A percentile compares a stretch with the other conserved stretches of the same genome.
These are phyloP conservation scores for Sequoia sempervirens DNA, from an alignment of 75 land plant genomes.

Conservation along the genomic window DNA sequence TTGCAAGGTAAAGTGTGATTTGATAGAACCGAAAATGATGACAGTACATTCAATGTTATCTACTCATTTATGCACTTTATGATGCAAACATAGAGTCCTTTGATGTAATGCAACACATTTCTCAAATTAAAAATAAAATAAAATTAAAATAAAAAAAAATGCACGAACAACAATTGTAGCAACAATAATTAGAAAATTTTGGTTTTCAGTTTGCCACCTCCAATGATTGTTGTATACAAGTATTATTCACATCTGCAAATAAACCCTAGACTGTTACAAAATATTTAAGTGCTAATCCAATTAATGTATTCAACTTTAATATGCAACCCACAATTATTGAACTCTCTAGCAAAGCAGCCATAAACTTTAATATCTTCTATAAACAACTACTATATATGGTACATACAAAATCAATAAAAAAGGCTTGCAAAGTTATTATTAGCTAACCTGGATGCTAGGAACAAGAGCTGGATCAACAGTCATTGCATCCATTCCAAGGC, in stretches of 20 bases:
- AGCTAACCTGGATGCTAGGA: conserved; percentile 67
- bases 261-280: background rate
- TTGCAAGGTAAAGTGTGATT: background rate
- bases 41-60: background rate
- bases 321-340: background rate
- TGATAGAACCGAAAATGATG: background rate
- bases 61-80: background rate
- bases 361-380: background rate
- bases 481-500: conserved; percentile 86
- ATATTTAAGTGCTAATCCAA: background rate
- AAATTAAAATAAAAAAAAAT: background rate
- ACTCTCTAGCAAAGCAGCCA: background rate
- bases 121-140: background rate
- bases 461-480: conserved; percentile 88
- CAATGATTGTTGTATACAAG: background rate
- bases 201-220: background rate
- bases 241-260: background rate
- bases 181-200: background rate
- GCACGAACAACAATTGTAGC: background rate
- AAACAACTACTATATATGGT: background rate
- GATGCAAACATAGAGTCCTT: background rate
- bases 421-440: background rate
- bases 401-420: background rate
- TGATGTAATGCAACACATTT: background rate
- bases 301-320: background rate